These are phyloP conservation scores for Trichocladium uniseriatum DNA, from an alignment of 495 filamentous ascomycete species.

Conservation along the genomic window DNA sequence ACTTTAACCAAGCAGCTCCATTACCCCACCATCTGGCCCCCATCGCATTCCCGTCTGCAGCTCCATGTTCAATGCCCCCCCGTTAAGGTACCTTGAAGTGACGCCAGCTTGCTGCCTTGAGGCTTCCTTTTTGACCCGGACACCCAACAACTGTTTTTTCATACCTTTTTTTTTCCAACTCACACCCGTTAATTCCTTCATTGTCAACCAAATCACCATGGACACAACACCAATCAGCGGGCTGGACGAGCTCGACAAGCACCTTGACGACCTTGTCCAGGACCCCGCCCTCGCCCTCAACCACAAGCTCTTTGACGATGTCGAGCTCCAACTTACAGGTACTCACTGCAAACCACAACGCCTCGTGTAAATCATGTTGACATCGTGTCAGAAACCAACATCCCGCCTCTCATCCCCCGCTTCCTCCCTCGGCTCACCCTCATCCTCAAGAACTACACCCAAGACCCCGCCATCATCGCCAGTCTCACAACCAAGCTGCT, in stretches of 20 bases:
- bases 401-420: slow-evolving; percentile 35
- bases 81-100: too few relatives aligned
- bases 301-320: slow-evolving; percentile 43
- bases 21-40: background rate
- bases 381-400: slow-evolving; percentile 43
- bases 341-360: too few relatives aligned
- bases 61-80: too few relatives aligned
- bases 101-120: too few relatives aligned
- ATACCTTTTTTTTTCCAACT: too few relatives aligned
- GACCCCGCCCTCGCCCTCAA: slow-evolving; percentile 31
- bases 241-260: slow-evolving; percentile 40
- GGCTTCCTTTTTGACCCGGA: too few relatives aligned
- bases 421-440: slow-evolving; percentile 42
- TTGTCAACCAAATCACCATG: too few relatives aligned
- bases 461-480: slow-evolving; percentile 43
- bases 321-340: slow-evolving; percentile 46
- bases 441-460: slow-evolving; percentile 39
- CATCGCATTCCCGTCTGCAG: background rate
- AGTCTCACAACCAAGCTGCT: slow-evolving; percentile 47
- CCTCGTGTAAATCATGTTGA: too few relatives aligned
- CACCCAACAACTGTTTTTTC: too few relatives aligned
- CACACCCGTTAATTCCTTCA: too few relatives aligned
- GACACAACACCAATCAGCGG: slow-evolving; percentile 34
- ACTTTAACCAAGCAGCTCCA: background rate
- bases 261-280: slow-evolving; percentile 38